phyloP scores from a whole-genome alignment of 208 protist species.

The Sergeia podlipaevii region DNA sequence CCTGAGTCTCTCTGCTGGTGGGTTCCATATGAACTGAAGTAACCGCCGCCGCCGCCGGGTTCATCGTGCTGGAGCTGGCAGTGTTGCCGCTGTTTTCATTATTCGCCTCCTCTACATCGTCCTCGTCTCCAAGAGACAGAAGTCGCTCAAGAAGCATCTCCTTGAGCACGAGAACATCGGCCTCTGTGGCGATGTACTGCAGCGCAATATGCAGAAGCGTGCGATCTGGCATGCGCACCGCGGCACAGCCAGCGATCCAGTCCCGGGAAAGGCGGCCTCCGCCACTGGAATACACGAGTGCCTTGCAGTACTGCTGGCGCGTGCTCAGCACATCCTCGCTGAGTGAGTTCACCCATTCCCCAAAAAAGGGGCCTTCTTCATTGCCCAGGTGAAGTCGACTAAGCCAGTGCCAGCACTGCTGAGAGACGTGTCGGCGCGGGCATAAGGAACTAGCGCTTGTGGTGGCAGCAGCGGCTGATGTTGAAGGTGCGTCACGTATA shows the following conservation, averaged over 20 bases:
- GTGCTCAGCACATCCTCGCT: slow-evolving; percentile 31
- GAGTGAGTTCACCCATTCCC: slow-evolving; percentile 24
- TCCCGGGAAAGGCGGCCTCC: slow-evolving; percentile 62
- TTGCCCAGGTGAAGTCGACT: slow-evolving; percentile 49
- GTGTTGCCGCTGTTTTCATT: background rate
- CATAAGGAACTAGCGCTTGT: background rate
- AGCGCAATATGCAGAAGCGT: slow-evolving; percentile 59
- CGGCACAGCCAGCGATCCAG: slow-evolving; percentile 72
- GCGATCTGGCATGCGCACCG: slow-evolving; percentile 36
- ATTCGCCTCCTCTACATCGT: slow-evolving; percentile 1
- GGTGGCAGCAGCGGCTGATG: background rate
- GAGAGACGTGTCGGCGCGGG: slow-evolving; percentile 12
- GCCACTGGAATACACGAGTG: slow-evolving; percentile 63
- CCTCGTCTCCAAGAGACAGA: slow-evolving; percentile 7
- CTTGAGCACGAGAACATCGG: slow-evolving; percentile 48
- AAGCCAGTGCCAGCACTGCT: slow-evolving; percentile 39
- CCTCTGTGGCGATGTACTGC: slow-evolving; percentile 50
- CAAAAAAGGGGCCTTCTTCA: slow-evolving; percentile 40
- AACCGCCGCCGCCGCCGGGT: background rate
- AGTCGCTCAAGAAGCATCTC: slow-evolving; percentile 30
- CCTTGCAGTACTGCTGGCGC: slow-evolving; percentile 78
- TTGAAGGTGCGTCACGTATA: background rate
- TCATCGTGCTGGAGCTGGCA: background rate
- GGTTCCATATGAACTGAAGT: background rate
- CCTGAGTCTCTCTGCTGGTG: slow-evolving; percentile 11